Percentiles rank a stretch among this genome's conserved stretches.
These are phyloP conservation scores for Apiospora rasikravindrae DNA, from an alignment of 2,329 filamentous ascomycete species.

Conservation along the genomic window DNA sequence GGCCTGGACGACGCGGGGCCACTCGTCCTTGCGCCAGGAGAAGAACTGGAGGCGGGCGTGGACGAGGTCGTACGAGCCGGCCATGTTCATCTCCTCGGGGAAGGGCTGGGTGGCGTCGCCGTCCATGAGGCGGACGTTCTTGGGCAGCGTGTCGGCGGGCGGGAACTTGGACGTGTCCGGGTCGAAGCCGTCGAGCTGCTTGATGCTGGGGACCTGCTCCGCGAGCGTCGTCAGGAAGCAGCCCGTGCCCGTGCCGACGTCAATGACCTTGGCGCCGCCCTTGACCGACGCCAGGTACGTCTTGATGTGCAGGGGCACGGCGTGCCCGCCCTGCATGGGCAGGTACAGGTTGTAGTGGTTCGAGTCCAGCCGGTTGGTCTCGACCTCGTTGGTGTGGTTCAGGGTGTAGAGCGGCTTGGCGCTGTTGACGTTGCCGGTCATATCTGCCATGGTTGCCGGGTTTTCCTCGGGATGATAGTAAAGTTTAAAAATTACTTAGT, in stretches of 20 bases:
- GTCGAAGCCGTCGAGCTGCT: constrained; percentile 33
- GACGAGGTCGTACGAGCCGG: constrained; percentile 35
- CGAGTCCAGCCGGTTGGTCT: not conserved
- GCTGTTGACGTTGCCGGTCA: not conserved
- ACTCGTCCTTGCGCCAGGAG: constrained; percentile 27
- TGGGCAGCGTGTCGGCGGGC: constrained; percentile 21
- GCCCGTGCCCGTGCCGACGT: constrained; percentile 27
- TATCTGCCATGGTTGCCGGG: not conserved
- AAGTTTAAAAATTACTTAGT: not conserved
- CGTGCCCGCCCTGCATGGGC: constrained; percentile 4
- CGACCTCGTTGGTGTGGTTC: constrained; percentile 1
- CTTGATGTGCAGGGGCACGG: not conserved
- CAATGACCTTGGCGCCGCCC: constrained; percentile 21
- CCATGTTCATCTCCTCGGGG: constrained; percentile 22
- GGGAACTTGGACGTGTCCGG: constrained; percentile 30
- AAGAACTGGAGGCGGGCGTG: constrained; percentile 34
- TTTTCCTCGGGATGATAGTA: not conserved
- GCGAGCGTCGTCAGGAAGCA: constrained; percentile 29
- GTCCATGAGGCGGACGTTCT: constrained; percentile 31
- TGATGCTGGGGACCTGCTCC: constrained; percentile 23
- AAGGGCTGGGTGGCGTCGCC: constrained; percentile 34
- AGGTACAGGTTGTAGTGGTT: constrained; percentile 17
- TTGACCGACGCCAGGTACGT: not conserved
- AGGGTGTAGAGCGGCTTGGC: constrained; percentile 9
- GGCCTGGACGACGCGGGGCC: constrained; percentile 23